Conservation (phyloP, 1,139 yeast species). For the Meyerozyma athensensis region DNA sequence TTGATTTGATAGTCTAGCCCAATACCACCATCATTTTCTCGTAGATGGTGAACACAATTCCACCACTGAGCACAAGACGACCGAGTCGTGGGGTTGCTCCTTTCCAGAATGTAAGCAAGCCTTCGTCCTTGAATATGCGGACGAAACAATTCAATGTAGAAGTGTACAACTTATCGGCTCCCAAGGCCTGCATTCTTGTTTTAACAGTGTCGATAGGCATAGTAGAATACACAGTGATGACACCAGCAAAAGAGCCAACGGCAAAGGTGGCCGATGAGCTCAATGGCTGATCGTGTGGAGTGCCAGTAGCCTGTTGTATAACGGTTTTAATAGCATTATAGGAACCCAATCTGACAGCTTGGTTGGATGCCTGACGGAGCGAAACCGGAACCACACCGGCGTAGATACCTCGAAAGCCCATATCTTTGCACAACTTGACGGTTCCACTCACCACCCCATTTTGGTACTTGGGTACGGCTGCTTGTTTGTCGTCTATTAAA, state of each 20-base stretch:
- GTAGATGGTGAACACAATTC: conserved; percentile 91
- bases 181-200: conserved; percentile 95
- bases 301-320: conserved; percentile 66
- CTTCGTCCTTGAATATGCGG: conserved; percentile 80
- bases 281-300: conserved; percentile 69
- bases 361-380: conserved; percentile 92
- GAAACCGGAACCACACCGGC: conserved; percentile 92
- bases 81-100: conserved; percentile 98
- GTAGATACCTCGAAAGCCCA: conserved; percentile 80
- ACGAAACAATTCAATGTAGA: conserved; percentile 80
- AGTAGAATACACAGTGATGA: conserved; percentile 89
- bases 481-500: conserved; percentile 85
- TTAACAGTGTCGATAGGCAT: conserved; percentile 98
- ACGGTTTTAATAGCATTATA: conserved; percentile 82
- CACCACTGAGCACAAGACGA: conserved; percentile 86
- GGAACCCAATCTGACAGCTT: conserved; percentile 89
- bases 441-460: conserved; percentile 62
- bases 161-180: conserved; percentile 64
- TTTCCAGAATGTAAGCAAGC: conserved; percentile 91
- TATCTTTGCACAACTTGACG: conserved; percentile 59
- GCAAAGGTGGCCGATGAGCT: conserved; percentile 76
- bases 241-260: conserved; percentile 91
- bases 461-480: conserved; percentile 71
- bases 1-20: conserved; percentile 9
- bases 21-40: conserved; percentile 75